Evolutionary conservation across 768 basidiomycete species (phyloP).

Genomic region (Rhodocollybia butyracea): DNA sequence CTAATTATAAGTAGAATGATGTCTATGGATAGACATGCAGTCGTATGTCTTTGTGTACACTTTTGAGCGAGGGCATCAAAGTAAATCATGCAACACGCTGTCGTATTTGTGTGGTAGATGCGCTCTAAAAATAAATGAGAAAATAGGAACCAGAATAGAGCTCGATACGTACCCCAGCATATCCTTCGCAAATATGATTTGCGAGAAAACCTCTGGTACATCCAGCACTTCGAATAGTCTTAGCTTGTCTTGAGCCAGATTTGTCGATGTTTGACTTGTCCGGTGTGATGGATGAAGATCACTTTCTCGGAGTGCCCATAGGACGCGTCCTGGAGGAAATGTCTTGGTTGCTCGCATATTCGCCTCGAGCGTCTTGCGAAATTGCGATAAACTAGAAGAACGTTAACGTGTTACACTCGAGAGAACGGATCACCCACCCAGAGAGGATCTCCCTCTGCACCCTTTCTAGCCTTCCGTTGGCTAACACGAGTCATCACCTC

Average conservation of each 20-base stretch:
- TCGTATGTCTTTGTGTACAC: too few relatives aligned
- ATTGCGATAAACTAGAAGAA: conserved; percentile 64
- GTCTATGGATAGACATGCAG: too few relatives aligned
- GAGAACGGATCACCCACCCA: conserved; percentile 39
- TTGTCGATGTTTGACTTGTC: conserved; percentile 18
- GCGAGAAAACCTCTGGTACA: conserved; percentile 72
- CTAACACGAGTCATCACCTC: conserved; percentile 47
- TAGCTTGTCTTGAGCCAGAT: conserved; percentile 52
- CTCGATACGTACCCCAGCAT: conserved; percentile 64
- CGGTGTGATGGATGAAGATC: conserved; percentile 64
- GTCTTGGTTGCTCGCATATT: conserved; percentile 74
- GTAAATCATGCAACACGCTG: conserved; percentile 64
- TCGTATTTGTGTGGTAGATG: conserved; percentile 85
- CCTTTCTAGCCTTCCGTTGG: conserved; percentile 56
- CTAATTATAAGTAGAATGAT: too few relatives aligned
- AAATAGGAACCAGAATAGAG: background rate
- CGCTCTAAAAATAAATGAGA: conserved; percentile 37
- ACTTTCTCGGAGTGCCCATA: conserved; percentile 76
- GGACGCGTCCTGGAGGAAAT: conserved; percentile 73
- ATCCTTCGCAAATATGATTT: conserved; percentile 77
- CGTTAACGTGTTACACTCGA: background rate
- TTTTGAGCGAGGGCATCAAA: conserved; percentile 41
- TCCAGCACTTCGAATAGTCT: conserved; percentile 77
- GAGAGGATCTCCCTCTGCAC: conserved; percentile 49
- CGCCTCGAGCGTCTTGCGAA: conserved; percentile 80